Base-by-base conservation (phyloP, 805 yeast genomes). In the Pichia heedii region DNA sequence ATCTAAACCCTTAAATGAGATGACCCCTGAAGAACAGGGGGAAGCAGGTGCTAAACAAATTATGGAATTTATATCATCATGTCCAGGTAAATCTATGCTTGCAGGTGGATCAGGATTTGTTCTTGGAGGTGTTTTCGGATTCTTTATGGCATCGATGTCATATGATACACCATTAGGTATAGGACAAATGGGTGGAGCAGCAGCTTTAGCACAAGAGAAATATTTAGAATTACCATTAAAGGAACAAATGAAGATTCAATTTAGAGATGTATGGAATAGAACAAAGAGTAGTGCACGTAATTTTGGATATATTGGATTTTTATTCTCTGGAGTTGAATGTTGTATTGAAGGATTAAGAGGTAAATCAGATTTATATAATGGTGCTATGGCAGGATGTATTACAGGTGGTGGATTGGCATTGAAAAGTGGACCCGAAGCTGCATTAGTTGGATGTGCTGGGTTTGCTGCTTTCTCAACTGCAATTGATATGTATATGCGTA, bases 361-460 rank as follows among this genome's bases (percentile, higher is more conserved):
- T 2, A 88, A 85, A 56, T 88, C 84, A 56, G 98, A 93, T 62
- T 76, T 90, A 11, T 87, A 81, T 66, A 93, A 93, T 60, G 96
- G 97, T 37, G 77, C 86, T 3, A 73, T 77, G 36, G 97, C 97
- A 4, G 98, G 98, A 2, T 93, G 97, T 65, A 69, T 90, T 32
- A 93, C 98, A 1, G 98, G 98, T 36, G 98, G 96, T 29, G 97
- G 96, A 0, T 72, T 93, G 41, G 95, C 97, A 2, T 74, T 84
- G 53, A 86, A 84, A 58, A 78, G 93, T 39, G 98, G 98, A 1
- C 98, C 98, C 1, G 88, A 81, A 54, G 94, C 95, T 24, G 93
- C 96, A 0, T 54, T 79, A 22, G 61, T 89, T 46, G 98, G 98
- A 1, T 93, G 97, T 70, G 96, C 94, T 22, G 98, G 97, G 9